These are phyloP conservation scores for Apiotrichum gracile DNA, from an alignment of 1,284 basidiomycete species.

Conservation along the genomic window DNA sequence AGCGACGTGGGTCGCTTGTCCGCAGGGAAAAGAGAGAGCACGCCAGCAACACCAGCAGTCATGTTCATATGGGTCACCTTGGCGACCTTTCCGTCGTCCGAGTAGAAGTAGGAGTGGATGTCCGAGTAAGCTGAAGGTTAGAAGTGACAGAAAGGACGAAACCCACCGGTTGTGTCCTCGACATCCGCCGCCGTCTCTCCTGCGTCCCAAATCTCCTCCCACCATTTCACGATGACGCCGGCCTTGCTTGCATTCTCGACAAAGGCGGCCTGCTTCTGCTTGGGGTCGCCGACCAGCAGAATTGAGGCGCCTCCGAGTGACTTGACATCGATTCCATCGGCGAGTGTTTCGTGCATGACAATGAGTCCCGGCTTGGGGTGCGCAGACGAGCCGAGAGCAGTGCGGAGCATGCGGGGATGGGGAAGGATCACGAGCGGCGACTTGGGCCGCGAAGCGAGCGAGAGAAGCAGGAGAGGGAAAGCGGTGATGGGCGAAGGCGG, in stretches of 20 bases:
- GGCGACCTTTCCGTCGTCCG: slow-evolving; percentile 14
- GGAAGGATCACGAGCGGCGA: slow-evolving; percentile 34
- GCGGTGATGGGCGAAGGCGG: slow-evolving; percentile 29
- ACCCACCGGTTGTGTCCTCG: not conserved
- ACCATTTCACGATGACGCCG: slow-evolving; percentile 29
- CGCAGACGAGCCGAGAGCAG: slow-evolving; percentile 12
- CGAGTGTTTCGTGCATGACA: slow-evolving; percentile 28
- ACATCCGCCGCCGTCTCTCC: slow-evolving; percentile 18
- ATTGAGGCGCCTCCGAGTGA: slow-evolving; percentile 17
- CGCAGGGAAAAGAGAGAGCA: slow-evolving; percentile 44
- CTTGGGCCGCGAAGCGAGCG: slow-evolving; percentile 23
- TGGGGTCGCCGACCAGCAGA: slow-evolving; percentile 33
- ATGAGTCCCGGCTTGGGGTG: slow-evolving; percentile 31
- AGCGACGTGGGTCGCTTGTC: slow-evolving; percentile 41
- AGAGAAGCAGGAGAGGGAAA: slow-evolving; percentile 36
- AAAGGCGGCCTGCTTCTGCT: slow-evolving; percentile 4
- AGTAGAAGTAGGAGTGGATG: slow-evolving; percentile 39
- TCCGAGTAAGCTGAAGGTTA: slow-evolving; percentile 6
- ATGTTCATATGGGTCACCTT: slow-evolving; percentile 43
- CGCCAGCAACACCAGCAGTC: slow-evolving; percentile 45
- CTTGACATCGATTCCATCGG: slow-evolving; percentile 30
- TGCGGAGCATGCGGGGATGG: slow-evolving; percentile 20
- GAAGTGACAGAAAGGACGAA: not conserved
- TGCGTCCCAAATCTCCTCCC: slow-evolving; percentile 42
- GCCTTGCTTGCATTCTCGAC: not conserved